Percentiles rank a stretch among this genome's conserved stretches.
Evolutionary conservation across 148 eudicot genomes (phyloP).

Genomic region (Spergularia marina): DNA sequence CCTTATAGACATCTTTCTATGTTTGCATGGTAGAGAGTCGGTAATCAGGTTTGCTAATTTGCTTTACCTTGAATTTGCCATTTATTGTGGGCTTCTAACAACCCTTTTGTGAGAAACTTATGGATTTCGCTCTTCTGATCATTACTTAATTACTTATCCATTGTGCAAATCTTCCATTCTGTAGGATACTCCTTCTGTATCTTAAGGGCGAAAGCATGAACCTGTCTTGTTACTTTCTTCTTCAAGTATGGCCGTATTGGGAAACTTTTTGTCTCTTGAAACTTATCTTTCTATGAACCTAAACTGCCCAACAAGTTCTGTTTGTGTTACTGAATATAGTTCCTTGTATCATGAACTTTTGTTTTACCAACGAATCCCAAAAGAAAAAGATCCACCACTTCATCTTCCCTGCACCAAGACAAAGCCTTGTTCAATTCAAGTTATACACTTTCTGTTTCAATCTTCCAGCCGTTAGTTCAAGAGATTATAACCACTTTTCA

Average conservation of each 20-base stretch:
- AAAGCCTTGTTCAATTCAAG: neutral
- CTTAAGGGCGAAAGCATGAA: neutral
- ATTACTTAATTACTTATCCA: neutral
- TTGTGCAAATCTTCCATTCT: neutral
- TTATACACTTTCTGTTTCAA: neutral
- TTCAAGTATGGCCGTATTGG: slow-evolving; percentile 5
- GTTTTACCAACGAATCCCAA: too few relatives aligned
- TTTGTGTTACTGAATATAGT: neutral
- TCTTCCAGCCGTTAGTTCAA: neutral
- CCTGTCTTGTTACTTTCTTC: neutral
- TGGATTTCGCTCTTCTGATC: neutral
- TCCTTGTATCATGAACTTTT: neutral
- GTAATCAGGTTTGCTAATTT: neutral
- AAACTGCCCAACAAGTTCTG: neutral
- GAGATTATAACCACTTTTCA: neutral
- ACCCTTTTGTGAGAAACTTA: neutral
- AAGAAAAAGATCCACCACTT: neutral
- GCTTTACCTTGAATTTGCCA: neutral
- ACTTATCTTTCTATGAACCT: neutral
- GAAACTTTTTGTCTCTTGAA: neutral
- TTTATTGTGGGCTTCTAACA: neutral
- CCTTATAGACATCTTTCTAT: neutral
- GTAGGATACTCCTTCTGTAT: slow-evolving; percentile 14
- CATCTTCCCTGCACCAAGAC: neutral
- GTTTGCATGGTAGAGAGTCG: neutral